Base-by-base conservation (phyloP, 805 yeast genomes). In the Candida germanica region DNA sequence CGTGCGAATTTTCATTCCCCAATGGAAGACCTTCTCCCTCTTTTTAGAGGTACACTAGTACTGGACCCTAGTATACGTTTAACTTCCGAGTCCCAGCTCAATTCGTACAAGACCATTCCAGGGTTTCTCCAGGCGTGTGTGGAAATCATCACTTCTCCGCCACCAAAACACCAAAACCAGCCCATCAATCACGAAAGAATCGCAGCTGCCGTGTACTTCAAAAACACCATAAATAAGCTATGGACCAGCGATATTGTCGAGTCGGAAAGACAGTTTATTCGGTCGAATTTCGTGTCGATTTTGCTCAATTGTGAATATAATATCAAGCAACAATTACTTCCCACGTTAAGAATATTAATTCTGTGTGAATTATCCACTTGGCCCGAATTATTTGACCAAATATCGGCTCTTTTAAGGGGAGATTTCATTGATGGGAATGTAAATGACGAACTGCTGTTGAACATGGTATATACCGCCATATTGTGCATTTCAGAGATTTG, bases 171-270 rank as follows among this genome's bases (percentile, higher is more conserved):
- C 11, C 18, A 26, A 26, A 21, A 31, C 11, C 27, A 25, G 4
- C 38, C 47, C 2, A 40, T 47, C 28, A 18, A 43, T 43, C 74
- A 69, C 16, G 69, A 83, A 33, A 74, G 80, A 47, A 64, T 77
- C 32, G 85, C 94, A 9, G 83, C 94, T 2, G 88, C 93, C 0
- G 80, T 91, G 4, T 87, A 78, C 58, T 77, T 87, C 58, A 91
- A 91, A 56, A 89, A 91, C 58, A 71, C 79, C 38, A 70, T 87
- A 15, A 64, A 69, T 11, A 69, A 75, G 24, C 69, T 75, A 34
- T 89, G 97, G 97, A 9, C 29, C 16, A 19, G 21, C 6, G 48
- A 50, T 23, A 77, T 87, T 9, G 83, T 79, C 45, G 63, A 66
- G 3, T 88, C 75, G 41, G 97, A 91, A 54, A 84, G 80, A 51